Percentiles rank a stretch among this genome's conserved stretches.
phyloP scores from a whole-genome alignment of 495 filamentous ascomycete genomes.

The Neurospora sp. region DNA sequence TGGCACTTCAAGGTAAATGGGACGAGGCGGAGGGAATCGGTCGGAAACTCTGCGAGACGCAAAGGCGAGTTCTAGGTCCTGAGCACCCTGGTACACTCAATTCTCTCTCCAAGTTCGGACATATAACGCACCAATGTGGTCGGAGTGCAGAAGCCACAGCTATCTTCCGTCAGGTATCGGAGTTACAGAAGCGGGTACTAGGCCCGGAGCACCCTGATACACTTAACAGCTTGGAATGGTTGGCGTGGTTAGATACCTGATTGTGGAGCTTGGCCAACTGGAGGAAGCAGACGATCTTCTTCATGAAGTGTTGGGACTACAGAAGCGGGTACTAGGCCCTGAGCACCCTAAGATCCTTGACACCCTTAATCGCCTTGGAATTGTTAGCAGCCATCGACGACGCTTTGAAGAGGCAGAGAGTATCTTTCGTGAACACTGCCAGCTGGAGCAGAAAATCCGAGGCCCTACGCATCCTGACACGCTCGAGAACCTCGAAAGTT shows the following conservation, averaged over 20 bases:
- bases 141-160: accelerated
- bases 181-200: no score
- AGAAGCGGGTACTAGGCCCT: neutral
- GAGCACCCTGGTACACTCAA: neutral
- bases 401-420: neutral
- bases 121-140: neutral
- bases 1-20: neutral
- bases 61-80: neutral
- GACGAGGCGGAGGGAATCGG: neutral
- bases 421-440: no score
- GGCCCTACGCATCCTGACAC: no score
- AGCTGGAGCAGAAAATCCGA: no score
- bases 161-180: neutral
- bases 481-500: no score
- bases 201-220: no score
- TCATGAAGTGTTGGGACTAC: accelerated
- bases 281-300: no score
- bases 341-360: neutral
- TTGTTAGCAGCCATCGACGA: no score
- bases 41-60: no score
- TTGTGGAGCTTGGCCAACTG: no score
- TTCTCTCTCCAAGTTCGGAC: neutral
- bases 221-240: no score
- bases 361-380: neutral
- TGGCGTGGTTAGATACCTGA: no score